Percentiles rank a stretch among this genome's conserved stretches.
Evolutionary conservation across 1,139 yeast genomes (phyloP).

Genomic region (Waltiozyma solani): DNA sequence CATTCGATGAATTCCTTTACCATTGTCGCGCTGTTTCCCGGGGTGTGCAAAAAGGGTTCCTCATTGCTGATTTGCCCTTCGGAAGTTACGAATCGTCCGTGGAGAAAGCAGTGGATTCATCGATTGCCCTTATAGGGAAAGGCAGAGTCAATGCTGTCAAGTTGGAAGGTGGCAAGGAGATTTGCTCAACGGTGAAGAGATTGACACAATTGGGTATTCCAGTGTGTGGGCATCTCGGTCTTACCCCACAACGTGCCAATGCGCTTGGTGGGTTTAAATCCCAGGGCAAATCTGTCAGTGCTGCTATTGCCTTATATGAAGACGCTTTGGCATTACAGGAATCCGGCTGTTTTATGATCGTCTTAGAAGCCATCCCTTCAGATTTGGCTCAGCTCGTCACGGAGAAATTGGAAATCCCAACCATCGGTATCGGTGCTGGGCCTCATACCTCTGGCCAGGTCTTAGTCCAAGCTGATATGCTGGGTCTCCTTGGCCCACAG

Average conservation of each 20-base stretch:
- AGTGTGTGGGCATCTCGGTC: conserved; percentile 85
- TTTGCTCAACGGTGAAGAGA: conserved; percentile 36
- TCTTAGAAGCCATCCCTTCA: conserved; percentile 82
- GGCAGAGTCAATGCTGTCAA: conserved; percentile 69
- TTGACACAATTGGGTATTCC: conserved; percentile 70
- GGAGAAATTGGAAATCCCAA: conserved; percentile 51
- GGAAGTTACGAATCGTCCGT: conserved; percentile 69
- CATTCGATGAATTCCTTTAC: conserved; percentile 61
- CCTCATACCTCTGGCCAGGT: conserved; percentile 81
- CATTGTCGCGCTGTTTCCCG: conserved; percentile 71
- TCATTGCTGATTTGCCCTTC: conserved; percentile 86
- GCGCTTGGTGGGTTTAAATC: conserved; percentile 79
- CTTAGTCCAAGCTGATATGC: conserved; percentile 73
- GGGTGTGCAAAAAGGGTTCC: conserved; percentile 53
- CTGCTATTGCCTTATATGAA: conserved; percentile 49
- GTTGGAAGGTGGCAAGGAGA: conserved; percentile 73
- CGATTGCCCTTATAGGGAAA: conserved; percentile 50
- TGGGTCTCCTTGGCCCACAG: conserved; percentile 54
- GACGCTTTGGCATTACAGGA: conserved; percentile 65
- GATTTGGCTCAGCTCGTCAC: conserved; percentile 63
- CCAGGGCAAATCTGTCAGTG: conserved; percentile 54
- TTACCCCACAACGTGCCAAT: conserved; percentile 82
- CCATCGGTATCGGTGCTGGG: conserved; percentile 97
- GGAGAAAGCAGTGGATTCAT: conserved; percentile 54
- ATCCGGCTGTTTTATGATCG: conserved; percentile 69